phyloP scores from a whole-genome alignment of 805 yeast species.

The Starmerella davenportii region DNA sequence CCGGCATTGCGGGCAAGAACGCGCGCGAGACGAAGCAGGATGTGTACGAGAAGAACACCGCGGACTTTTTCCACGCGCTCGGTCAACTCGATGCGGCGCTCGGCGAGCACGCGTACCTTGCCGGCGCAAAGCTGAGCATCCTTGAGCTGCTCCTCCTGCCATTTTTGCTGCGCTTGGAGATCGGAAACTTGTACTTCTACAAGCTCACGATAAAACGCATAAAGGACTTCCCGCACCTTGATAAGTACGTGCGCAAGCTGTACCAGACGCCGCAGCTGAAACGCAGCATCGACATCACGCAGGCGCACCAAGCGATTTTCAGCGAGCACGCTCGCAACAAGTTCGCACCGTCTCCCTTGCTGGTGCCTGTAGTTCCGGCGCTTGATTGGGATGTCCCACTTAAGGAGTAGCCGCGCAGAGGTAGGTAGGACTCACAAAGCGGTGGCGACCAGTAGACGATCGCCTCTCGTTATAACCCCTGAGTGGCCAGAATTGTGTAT shows the following conservation, averaged over 20 bases:
- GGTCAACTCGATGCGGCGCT: conserved; percentile 27
- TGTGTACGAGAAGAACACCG: conserved; percentile 53
- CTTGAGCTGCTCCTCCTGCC: conserved; percentile 75
- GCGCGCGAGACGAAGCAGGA: conserved; percentile 43
- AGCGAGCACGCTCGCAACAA: not conserved
- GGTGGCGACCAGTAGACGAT: too few species aligned
- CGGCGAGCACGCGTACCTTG: conserved; percentile 28
- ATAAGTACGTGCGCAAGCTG: conserved; percentile 60
- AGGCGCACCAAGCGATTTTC: conserved; percentile 29
- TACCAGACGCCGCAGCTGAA: conserved; percentile 50
- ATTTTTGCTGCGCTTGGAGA: conserved; percentile 74
- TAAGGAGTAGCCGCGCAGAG: not conserved
- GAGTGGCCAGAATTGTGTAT: too few species aligned
- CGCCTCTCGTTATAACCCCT: too few species aligned
- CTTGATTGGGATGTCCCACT: conserved; percentile 4
- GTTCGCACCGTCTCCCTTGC: too few species aligned
- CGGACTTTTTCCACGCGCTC: conserved; percentile 40
- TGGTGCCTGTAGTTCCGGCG: conserved; percentile 4
- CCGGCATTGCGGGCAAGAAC: conserved; percentile 60
- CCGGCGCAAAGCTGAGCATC: conserved; percentile 59
- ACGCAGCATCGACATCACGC: conserved; percentile 71
- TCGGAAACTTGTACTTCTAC: conserved; percentile 80
- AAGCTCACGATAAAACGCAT: conserved; percentile 68
- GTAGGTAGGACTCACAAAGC: too few species aligned
- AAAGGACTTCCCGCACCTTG: conserved; percentile 52